Conservation (phyloP, 176 grass and related monocot genomes). For the Typha latifolia region DNA sequence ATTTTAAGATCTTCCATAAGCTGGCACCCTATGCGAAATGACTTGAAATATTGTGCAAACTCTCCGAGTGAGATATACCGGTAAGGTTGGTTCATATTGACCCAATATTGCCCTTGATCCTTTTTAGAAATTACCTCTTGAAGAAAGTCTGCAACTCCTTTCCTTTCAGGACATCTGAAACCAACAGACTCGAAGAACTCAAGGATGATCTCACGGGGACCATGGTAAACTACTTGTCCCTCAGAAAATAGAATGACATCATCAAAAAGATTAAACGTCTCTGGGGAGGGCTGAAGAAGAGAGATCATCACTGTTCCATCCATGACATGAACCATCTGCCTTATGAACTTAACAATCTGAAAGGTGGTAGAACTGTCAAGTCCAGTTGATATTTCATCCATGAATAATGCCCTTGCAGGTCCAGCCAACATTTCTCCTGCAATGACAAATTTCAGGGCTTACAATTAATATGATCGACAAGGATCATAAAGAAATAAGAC, state of each 20-base stretch:
- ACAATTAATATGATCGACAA: not conserved
- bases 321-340: constrained; percentile 55
- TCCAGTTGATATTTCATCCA: constrained; percentile 79
- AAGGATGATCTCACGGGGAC: constrained; percentile 42
- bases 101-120: constrained; percentile 61
- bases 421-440: constrained; percentile 66
- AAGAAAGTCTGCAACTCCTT: constrained; percentile 57
- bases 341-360: constrained; percentile 53
- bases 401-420: constrained; percentile 59
- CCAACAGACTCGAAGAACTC: constrained; percentile 50
- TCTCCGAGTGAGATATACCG: constrained; percentile 32
- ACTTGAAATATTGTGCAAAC: constrained; percentile 42
- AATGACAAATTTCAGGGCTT: not conserved
- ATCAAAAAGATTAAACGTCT: constrained; percentile 69
- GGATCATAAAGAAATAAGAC: not conserved
- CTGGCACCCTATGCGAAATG: constrained; percentile 31
- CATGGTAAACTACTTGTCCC: constrained; percentile 59
- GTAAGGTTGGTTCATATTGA: constrained; percentile 20
- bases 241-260: constrained; percentile 58
- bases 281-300: constrained; percentile 63
- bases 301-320: constrained; percentile 55
- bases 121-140: constrained; percentile 67
- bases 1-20: constrained; percentile 31
- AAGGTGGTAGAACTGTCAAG: constrained; percentile 73
- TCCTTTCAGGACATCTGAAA: constrained; percentile 53